These are phyloP conservation scores for Hanseniaspora pseudoguilliermondii DNA, from an alignment of 805 yeast genomes.

Conservation along the genomic window DNA sequence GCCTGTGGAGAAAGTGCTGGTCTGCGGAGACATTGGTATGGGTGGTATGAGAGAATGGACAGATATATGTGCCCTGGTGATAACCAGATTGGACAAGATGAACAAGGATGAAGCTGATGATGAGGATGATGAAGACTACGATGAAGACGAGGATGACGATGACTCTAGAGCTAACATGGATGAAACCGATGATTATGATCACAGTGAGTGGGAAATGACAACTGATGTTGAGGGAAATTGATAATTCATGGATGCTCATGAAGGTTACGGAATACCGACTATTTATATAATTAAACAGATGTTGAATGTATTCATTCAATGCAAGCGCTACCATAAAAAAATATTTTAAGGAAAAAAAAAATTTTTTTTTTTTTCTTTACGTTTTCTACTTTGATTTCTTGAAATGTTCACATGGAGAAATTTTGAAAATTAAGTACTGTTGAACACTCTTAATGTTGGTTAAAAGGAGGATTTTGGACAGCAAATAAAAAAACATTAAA, in stretches of 20 bases:
- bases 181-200: conserved; percentile 32
- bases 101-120: conserved; percentile 25
- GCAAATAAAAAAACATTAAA: no score
- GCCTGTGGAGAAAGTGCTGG: conserved; percentile 70
- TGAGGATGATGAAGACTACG: conserved; percentile 32
- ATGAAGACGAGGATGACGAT: conserved; percentile 34
- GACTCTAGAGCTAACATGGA: conserved; percentile 32
- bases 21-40: conserved; percentile 80
- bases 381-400: no score
- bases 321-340: no score
- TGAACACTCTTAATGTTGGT: no score
- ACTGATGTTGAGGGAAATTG: conserved; percentile 14
- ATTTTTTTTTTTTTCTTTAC: no score
- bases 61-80: conserved; percentile 55
- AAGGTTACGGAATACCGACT: neutral
- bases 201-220: conserved; percentile 29
- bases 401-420: no score
- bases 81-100: conserved; percentile 27
- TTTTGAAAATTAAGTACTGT: no score
- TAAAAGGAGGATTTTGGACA: no score
- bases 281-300: no score
- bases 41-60: conserved; percentile 88
- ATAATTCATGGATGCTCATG: neutral
- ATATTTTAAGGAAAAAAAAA: no score
- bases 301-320: no score